A percentile compares a stretch with the other conserved stretches of the same genome.
Evolutionary conservation across 805 yeast genomes (phyloP).

Genomic region (Suhomyces faveliae): DNA sequence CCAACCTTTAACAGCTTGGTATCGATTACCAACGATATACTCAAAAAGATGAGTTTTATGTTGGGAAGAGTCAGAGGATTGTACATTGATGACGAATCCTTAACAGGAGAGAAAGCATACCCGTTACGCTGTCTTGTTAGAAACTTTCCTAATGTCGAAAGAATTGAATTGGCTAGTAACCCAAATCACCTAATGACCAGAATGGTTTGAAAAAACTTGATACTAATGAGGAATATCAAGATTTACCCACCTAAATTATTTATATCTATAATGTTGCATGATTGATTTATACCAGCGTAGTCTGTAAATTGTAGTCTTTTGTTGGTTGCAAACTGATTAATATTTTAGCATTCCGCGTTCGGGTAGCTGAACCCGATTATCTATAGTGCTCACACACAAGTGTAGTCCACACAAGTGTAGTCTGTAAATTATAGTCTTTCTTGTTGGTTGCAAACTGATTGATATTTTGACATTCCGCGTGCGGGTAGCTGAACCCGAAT

Average conservation of each 20-base stretch:
- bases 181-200: conserved; percentile 1
- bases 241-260: no score
- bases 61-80: conserved; percentile 30
- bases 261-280: background rate
- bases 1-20: conserved; percentile 28
- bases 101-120: conserved; percentile 30
- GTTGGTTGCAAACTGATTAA: background rate
- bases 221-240: no score
- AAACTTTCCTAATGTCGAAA: conserved; percentile 34
- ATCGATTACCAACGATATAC: conserved; percentile 33
- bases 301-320: no score
- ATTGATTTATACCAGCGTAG: background rate
- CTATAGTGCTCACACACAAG: background rate
- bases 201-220: background rate
- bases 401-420: background rate
- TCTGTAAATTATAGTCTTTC: no score
- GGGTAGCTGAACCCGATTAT: no score
- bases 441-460: background rate
- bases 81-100: conserved; percentile 30
- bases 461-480: background rate
- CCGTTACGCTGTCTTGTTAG: conserved; percentile 29
- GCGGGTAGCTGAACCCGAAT: background rate
- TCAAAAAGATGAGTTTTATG: conserved; percentile 35
- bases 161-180: conserved; percentile 21
- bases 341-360: background rate